These are phyloP conservation scores for Raffaelea arxii DNA, from an alignment of 2,329 filamentous ascomycete species.

Conservation along the genomic window DNA sequence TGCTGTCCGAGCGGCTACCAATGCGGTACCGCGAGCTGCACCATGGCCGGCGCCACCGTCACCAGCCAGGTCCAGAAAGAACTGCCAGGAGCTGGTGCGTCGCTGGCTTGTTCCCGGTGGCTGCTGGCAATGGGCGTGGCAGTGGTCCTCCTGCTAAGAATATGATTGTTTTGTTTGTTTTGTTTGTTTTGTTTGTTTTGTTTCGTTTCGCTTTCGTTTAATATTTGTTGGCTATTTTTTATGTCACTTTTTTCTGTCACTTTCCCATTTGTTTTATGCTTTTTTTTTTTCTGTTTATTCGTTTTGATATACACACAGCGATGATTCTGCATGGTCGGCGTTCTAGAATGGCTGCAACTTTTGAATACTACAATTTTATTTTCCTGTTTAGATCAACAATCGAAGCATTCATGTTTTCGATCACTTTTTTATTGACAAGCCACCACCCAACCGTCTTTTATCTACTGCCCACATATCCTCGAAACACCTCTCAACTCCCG, in stretches of 20 bases:
- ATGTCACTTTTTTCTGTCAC: background rate
- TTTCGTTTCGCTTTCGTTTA: too few relatives aligned
- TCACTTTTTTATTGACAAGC: too few relatives aligned
- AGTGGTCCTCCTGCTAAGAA: background rate
- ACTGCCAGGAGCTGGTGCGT: constrained; percentile 22
- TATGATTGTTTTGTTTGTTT: background rate
- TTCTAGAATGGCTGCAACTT: too few relatives aligned
- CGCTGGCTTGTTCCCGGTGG: background rate
- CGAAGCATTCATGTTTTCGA: too few relatives aligned
- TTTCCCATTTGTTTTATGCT: background rate
- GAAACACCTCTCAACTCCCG: too few relatives aligned
- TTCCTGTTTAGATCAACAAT: too few relatives aligned
- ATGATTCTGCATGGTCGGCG: too few relatives aligned
- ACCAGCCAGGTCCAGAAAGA: constrained; percentile 49
- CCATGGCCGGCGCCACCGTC: constrained; percentile 38
- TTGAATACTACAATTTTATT: too few relatives aligned
- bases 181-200: background rate
- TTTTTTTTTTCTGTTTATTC: too few relatives aligned
- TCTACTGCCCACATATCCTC: too few relatives aligned
- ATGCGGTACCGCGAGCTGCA: constrained; percentile 67
- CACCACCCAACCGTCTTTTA: too few relatives aligned
- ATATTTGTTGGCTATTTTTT: background rate
- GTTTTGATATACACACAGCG: too few relatives aligned
- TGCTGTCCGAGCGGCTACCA: constrained; percentile 74
- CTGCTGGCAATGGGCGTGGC: background rate